Conservation (phyloP, 306 rosid species). For the Alnus glutinosa region DNA sequence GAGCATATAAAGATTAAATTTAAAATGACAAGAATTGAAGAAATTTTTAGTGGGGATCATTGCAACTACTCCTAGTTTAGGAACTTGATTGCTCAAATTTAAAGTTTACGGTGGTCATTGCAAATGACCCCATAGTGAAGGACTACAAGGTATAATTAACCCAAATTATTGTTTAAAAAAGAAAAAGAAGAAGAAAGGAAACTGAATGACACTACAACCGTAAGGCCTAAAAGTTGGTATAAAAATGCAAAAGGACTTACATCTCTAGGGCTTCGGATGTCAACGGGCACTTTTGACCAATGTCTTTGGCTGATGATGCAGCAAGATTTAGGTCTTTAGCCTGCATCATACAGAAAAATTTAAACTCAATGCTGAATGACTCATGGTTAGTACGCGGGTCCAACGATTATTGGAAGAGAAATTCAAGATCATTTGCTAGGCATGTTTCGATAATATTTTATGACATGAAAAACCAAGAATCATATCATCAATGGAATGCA, state of each 20-base stretch:
- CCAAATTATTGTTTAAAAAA: not conserved
- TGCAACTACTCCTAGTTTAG: no score
- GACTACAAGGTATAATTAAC: not conserved
- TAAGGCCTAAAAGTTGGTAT: not conserved
- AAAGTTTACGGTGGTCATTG: not conserved
- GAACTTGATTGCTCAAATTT: not conserved
- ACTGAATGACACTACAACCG: not conserved
- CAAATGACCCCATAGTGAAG: not conserved
- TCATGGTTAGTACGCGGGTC: not conserved
- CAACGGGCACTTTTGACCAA: conserved; percentile 62
- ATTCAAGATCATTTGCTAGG: not conserved
- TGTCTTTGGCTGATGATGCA: conserved; percentile 66
- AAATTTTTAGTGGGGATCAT: no score
- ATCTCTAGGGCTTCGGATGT: conserved; percentile 71
- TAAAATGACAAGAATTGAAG: no score
- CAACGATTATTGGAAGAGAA: conserved; percentile 6
- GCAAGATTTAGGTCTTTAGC: conserved; percentile 83
- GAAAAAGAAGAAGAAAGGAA: not conserved
- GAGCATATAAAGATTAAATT: no score
- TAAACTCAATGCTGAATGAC: not conserved
- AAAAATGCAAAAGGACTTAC: conserved; percentile 40
- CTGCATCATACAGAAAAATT: conserved; percentile 38
- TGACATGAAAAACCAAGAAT: not conserved
- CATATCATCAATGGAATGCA: not conserved
- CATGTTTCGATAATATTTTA: not conserved